Evolutionary conservation across 495 filamentous ascomycete genomes (phyloP), one percentile per base, ranked within the genome.

Genomic region (Penicillium riverlandense): DNA sequence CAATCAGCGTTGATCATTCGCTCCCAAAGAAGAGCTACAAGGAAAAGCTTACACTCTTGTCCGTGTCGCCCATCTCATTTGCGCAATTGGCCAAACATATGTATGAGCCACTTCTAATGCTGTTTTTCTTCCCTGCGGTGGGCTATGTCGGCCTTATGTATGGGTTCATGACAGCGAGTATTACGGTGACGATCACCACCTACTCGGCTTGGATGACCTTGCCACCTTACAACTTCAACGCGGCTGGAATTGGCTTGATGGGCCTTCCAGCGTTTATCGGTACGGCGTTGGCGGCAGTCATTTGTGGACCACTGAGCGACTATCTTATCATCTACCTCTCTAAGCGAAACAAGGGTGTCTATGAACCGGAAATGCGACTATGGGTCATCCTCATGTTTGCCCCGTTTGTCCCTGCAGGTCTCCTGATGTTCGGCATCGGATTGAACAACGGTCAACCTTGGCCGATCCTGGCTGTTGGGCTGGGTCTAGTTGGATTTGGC

Each of bases 171-270:
- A 56, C 67, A 5, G 55, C 61, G 11, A 55, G 53, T 49, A 49
- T 45, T 11, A 58, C 54, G 1, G 58, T 69, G 13, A 49, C 63
- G 14, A 48, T 54, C 13, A 59, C 62, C 0, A 63, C 60, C 2
- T 45, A 58, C 14, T 62, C 61, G 7, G 44, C 45, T 0, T 57
- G 62, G 9, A 62, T 71, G 53, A 50, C 57, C 4, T 34, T 49
- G 1, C 53, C 63, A 0, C 66, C 68, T 0, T 71, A 71, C 44
- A 66, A 64, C 38, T 71, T 70, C 47, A 43, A 43, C 10, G 44
- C 64, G 11, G 45, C 55, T 7, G 54, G 57, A 14, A 55, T 71
- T 27, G 68, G 68, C 6, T 38, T 69, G 2, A 63, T 61, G 49
- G 65, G 60, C 9, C 35, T 71, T 22, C 55, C 68, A 0, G 49